These are phyloP conservation scores for Verticillium nubilum DNA, from an alignment of 2,329 filamentous ascomycete genomes.

Conservation along the genomic window DNA sequence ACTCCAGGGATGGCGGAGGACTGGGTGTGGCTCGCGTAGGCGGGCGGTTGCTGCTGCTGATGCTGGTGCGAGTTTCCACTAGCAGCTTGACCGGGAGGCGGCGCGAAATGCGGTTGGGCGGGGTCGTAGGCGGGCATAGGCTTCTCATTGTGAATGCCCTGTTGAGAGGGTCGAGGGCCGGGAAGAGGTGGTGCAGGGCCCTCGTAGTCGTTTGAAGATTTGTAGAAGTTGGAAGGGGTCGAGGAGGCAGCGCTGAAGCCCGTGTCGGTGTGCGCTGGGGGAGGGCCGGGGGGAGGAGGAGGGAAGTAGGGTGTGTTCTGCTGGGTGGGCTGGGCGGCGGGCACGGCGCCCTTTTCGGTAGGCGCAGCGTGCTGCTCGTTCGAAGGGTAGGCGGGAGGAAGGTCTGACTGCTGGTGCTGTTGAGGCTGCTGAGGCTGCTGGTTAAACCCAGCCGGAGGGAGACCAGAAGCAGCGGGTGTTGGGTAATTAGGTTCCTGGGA, in stretches of 20 bases:
- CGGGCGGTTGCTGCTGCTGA: neutral
- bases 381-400: slow-evolving; percentile 10
- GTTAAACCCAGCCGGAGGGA: neutral
- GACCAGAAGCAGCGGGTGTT: neutral
- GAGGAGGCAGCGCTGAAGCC: neutral
- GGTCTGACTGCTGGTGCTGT: slow-evolving; percentile 6
- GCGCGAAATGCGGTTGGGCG: slow-evolving; percentile 5
- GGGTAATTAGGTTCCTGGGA: neutral
- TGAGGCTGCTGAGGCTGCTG: neutral
- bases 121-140: slow-evolving; percentile 8
- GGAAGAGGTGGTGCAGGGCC: neutral
- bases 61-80: neutral
- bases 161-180: slow-evolving; percentile 1
- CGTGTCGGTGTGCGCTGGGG: slow-evolving; percentile 8
- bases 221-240: neutral
- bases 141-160: neutral
- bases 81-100: slow-evolving; percentile 1
- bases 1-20: neutral
- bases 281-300: slow-evolving; percentile 7
- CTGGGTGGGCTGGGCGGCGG: neutral
- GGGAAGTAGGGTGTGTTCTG: neutral
- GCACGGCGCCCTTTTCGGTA: neutral
- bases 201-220: slow-evolving; percentile 1
- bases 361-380: neutral
- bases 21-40: neutral